Percentiles rank a stretch among this genome's conserved stretches.
Evolutionary conservation across 257 asterid genomes (phyloP).

Genomic region (Osmanthus fragrans): DNA sequence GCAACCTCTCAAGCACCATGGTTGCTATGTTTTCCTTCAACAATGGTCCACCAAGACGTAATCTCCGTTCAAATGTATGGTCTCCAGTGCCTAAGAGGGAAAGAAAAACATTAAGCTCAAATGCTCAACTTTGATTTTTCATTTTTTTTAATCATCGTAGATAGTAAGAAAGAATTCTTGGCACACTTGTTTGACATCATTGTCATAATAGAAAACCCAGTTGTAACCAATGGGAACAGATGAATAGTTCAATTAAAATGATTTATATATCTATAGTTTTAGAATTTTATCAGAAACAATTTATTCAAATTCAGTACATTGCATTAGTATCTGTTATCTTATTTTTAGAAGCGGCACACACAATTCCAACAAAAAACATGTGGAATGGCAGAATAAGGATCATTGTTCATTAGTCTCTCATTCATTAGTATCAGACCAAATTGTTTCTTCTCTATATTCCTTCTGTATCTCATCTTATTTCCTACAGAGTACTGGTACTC

Average conservation of each 20-base stretch:
- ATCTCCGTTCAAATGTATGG: slow-evolving; percentile 86
- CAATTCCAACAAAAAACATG: slow-evolving; percentile 9
- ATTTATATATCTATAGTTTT: not conserved
- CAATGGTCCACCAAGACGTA: slow-evolving; percentile 93
- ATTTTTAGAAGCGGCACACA: not conserved
- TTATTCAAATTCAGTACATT: not conserved
- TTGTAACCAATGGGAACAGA: not conserved
- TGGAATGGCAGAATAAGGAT: not conserved
- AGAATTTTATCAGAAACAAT: not conserved
- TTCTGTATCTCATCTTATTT: not conserved
- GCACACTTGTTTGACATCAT: not conserved
- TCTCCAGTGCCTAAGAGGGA: slow-evolving; percentile 81
- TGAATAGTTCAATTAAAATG: not conserved
- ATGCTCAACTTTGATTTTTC: not conserved
- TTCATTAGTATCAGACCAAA: not conserved
- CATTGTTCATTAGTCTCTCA: not conserved
- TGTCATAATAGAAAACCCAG: not conserved
- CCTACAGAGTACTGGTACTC: not conserved
- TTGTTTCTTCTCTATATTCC: not conserved
- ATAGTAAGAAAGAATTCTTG: not conserved
- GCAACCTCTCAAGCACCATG: slow-evolving; percentile 95
- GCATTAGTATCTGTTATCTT: not conserved
- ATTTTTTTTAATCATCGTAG: not conserved
- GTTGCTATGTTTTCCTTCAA: slow-evolving; percentile 93
- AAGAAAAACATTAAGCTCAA: not conserved